These are phyloP conservation scores for Cercospora sp. DNA, from an alignment of 2,329 filamentous ascomycete genomes.

Conservation along the genomic window DNA sequence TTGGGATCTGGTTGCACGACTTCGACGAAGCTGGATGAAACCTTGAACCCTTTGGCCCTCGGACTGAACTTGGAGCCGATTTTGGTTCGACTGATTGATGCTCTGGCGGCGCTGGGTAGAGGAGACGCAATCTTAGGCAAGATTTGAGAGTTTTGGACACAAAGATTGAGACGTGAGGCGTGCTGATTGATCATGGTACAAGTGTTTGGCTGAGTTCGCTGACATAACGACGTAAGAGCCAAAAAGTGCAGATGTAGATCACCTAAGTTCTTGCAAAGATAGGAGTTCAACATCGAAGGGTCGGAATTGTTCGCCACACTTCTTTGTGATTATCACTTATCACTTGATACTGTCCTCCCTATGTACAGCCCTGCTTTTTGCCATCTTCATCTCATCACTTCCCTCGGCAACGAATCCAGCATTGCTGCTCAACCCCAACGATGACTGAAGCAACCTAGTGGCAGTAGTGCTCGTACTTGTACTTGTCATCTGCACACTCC, in stretches of 20 bases:
- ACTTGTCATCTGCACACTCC: neutral
- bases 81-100: slow-evolving; percentile 27
- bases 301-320: neutral
- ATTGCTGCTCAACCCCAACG: neutral
- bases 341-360: neutral
- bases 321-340: neutral
- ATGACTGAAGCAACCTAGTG: neutral
- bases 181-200: neutral
- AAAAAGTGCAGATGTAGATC: neutral
- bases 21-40: slow-evolving; percentile 24
- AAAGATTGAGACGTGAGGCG: neutral
- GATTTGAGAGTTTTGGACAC: neutral
- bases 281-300: neutral
- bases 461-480: neutral
- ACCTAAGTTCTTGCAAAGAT: neutral
- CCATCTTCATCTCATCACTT: neutral
- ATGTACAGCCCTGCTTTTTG: neutral
- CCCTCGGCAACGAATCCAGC: neutral
- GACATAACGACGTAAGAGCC: neutral
- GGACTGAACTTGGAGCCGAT: slow-evolving; percentile 34
- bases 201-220: neutral
- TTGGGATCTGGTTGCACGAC: slow-evolving; percentile 27
- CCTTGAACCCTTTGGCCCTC: slow-evolving; percentile 30
- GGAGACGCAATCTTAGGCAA: slow-evolving; percentile 26
- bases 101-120: slow-evolving; percentile 25